A percentile compares a stretch with the other conserved stretches of the same genome.
Conservation (phyloP, 163 green algal species). For the Volvox carteri region DNA sequence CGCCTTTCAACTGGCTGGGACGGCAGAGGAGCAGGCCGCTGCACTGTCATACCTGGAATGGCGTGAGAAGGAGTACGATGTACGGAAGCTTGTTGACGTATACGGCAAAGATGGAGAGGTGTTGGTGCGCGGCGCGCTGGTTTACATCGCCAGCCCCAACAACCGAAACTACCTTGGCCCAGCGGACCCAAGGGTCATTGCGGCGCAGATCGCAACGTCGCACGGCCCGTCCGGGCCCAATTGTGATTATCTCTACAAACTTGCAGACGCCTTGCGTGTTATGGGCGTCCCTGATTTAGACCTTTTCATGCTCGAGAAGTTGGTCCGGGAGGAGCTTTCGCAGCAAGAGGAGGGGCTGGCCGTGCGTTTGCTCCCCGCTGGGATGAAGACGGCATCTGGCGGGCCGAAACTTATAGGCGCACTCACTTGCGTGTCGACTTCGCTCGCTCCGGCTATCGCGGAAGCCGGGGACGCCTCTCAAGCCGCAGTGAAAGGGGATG, state of each 20-base stretch:
- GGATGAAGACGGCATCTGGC: no score
- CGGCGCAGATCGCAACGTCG: slow-evolving; percentile 76
- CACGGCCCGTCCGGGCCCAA: slow-evolving; percentile 81
- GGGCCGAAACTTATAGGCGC: no score
- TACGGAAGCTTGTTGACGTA: slow-evolving; percentile 74
- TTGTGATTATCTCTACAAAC: slow-evolving; percentile 79
- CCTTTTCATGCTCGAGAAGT: slow-evolving; percentile 29
- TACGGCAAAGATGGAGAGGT: slow-evolving; percentile 41
- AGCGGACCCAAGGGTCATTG: slow-evolving; percentile 70
- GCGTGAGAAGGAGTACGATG: slow-evolving; percentile 91
- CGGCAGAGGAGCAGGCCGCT: slow-evolving; percentile 68
- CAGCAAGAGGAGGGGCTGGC: not conserved
- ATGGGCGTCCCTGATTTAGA: slow-evolving; percentile 44
- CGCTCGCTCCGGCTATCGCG: no score
- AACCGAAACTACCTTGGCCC: slow-evolving; percentile 84
- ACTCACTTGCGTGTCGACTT: no score
- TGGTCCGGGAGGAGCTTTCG: slow-evolving; percentile 9
- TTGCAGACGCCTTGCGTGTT: slow-evolving; percentile 73
- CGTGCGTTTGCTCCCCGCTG: not conserved
- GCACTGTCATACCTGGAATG: slow-evolving; percentile 81
- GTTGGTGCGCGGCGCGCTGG: slow-evolving; percentile 52
- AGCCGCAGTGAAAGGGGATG: no score
- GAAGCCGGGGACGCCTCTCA: no score
- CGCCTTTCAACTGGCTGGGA: slow-evolving; percentile 76
- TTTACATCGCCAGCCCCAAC: slow-evolving; percentile 72